Percentiles rank a stretch among this genome's conserved stretches.
These are phyloP conservation scores for Aspergillus sp. DNA, from an alignment of 2,329 filamentous ascomycete species.

Conservation along the genomic window DNA sequence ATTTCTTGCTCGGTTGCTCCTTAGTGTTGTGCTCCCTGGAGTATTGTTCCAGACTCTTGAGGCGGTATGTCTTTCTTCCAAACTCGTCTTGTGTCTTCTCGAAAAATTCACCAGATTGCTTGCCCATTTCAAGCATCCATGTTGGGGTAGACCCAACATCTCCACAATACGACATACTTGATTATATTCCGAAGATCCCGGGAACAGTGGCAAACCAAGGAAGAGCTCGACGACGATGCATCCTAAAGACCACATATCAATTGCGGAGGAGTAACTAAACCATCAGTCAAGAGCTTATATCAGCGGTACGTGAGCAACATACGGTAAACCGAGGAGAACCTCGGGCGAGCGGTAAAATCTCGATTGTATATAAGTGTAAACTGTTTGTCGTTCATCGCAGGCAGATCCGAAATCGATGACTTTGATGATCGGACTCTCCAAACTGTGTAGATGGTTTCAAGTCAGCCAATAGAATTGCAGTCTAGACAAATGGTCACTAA, in stretches of 20 bases:
- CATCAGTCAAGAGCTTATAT: conserved; percentile 6
- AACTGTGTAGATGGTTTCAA: conserved; percentile 38
- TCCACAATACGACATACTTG: conserved; percentile 96
- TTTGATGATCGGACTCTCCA: conserved; percentile 98
- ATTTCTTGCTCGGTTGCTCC: conserved; percentile 99
- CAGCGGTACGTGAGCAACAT: conserved; percentile 20
- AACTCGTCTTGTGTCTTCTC: conserved; percentile 91
- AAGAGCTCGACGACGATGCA: conserved; percentile 98
- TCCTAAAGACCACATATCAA: conserved; percentile 99
- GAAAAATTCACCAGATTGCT: conserved; percentile 95
- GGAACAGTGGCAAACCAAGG: conserved; percentile 87
- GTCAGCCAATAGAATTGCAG: conserved; percentile 4
- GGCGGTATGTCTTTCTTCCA: conserved; percentile 79
- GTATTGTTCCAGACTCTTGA: conserved; percentile 98
- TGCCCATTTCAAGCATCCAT: conserved; percentile 99
- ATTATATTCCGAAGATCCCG: conserved; percentile 97
- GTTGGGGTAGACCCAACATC: conserved; percentile 96
- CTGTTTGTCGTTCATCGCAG: conserved; percentile 95
- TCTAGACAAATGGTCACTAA: conserved; percentile 29
- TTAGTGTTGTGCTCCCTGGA: conserved; percentile 92
- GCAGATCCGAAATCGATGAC: conserved; percentile 99
- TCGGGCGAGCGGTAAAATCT: conserved; percentile 97
- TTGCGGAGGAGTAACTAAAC: conserved; percentile 83
- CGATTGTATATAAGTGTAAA: conserved; percentile 99
- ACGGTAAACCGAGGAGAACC: conserved; percentile 84